Conservation (phyloP, 176 grass and related monocot species). For the Carex parvula region DNA sequence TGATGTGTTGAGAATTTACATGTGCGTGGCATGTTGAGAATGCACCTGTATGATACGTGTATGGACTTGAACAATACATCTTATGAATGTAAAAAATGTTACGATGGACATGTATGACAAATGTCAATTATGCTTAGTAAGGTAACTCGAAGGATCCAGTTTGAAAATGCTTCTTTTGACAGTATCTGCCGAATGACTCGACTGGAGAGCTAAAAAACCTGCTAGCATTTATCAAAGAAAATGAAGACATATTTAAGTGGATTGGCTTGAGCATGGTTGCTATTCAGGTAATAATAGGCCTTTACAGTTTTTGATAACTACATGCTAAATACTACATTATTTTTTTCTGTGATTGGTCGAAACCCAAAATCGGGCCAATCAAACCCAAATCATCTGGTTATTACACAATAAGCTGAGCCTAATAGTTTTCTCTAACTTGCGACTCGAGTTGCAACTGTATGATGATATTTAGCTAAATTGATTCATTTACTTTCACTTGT, state of each 20-base stretch:
- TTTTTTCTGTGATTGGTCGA: background rate
- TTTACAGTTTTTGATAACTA: background rate
- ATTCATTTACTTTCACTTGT: background rate
- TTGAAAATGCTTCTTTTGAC: conserved; percentile 17
- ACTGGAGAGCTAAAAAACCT: conserved; percentile 69
- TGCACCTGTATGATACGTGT: background rate
- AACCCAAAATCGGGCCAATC: background rate
- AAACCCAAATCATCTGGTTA: background rate
- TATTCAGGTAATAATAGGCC: conserved; percentile 39
- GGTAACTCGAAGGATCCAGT: background rate
- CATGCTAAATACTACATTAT: background rate
- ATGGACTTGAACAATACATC: background rate
- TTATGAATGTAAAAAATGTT: background rate
- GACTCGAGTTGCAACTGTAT: background rate
- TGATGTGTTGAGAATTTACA: background rate
- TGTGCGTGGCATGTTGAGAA: background rate
- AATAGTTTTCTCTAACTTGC: background rate
- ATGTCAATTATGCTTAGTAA: background rate
- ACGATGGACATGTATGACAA: background rate
- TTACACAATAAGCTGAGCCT: background rate
- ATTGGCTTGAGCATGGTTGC: conserved; percentile 41
- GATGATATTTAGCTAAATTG: background rate
- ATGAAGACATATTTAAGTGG: conserved; percentile 67
- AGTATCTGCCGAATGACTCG: conserved; percentile 74
- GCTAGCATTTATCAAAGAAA: conserved; percentile 54